These are phyloP conservation scores for Agrocybe chaxingu DNA, from an alignment of 768 basidiomycete genomes.

Conservation along the genomic window DNA sequence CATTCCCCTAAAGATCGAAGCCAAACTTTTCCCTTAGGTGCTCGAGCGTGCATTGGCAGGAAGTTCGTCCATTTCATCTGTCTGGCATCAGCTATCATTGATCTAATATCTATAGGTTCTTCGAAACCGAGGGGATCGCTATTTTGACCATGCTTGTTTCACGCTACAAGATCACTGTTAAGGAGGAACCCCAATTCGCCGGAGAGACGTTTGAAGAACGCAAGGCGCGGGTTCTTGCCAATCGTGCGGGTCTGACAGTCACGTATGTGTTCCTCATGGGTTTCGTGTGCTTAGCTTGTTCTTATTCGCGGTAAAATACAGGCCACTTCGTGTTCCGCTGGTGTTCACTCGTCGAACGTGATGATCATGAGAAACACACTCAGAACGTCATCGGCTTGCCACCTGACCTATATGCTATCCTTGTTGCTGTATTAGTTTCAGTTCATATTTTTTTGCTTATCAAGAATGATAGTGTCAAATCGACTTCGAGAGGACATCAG, in stretches of 20 bases:
- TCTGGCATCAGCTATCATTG: too few relatives aligned
- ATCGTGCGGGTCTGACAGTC: slow-evolving; percentile 35
- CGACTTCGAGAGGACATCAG: too few relatives aligned
- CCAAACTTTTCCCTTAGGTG: slow-evolving; percentile 4
- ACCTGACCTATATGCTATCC: too few relatives aligned
- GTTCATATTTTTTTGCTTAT: too few relatives aligned
- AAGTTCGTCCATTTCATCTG: slow-evolving; percentile 11
- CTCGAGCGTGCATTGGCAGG: slow-evolving; percentile 22
- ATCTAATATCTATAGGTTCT: slow-evolving; percentile 30
- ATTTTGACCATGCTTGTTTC: slow-evolving; percentile 46
- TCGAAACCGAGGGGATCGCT: slow-evolving; percentile 49
- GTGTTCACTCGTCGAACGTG: slow-evolving; percentile 17
- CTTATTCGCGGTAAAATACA: slow-evolving; percentile 2
- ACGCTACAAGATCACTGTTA: slow-evolving; percentile 43
- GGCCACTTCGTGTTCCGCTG: slow-evolving; percentile 24
- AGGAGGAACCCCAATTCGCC: slow-evolving; percentile 48
- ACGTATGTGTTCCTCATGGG: slow-evolving; percentile 34
- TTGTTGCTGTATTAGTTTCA: too few relatives aligned
- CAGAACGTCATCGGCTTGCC: too few relatives aligned
- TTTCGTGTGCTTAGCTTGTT: neutral
- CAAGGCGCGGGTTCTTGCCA: slow-evolving; percentile 37
- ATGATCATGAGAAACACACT: neutral
- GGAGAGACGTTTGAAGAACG: slow-evolving; percentile 44
- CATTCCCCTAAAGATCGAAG: neutral
- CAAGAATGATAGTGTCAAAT: too few relatives aligned